Evolutionary conservation across 805 yeast genomes (phyloP), one percentile per base, ranked within the genome.

Genomic region (Spathaspora girioi): DNA sequence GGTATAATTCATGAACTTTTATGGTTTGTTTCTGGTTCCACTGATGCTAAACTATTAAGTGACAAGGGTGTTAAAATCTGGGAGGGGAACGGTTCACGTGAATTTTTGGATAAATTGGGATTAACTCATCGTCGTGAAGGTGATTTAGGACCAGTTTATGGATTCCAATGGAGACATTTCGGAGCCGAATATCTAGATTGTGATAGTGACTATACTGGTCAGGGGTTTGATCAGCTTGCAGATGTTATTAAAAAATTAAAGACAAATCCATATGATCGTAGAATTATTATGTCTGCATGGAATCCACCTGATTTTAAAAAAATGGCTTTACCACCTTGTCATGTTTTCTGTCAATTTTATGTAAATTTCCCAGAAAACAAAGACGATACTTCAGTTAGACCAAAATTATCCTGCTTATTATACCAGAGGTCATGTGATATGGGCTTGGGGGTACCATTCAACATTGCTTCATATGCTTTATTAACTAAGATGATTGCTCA

Each of bases 391-490:
- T 53, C 6, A 31, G 48, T 64, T 3, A 82, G 70, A 59, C 96
- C 96, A 19, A 83, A 78, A 61, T 78, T 94, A 50, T 87, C 94
- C 11, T 94, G 99, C 67, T 80, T 87, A 52, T 75, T 94, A 74
- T 94, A 94, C 69, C 99, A 94, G 72, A 82, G 99, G 62, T 88
- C 97, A n/a, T 93, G 98, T 69, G 99, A 94, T 65, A 92, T 94
- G 97, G 99, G 99, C 0, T 79, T 94, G n/a, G 99, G 99, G 12
- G 98, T 94, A 19, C 99, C 99, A 0, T 94, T 94, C 70, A 94
- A 94, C 66, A 94, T 94, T 62, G 99, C 99, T 0, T 90, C 97
- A 0, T 94, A 94, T 65, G 96, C 99, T 0, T 74, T 94, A 50
- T 76, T 94, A 54, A 92, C 97, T 1, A 86, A 81, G 60, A 93